Evolutionary conservation across 345 rosid genomes (phyloP), one percentile per base, ranked within the genome.

Genomic region (Dipteronia dyeriana): DNA sequence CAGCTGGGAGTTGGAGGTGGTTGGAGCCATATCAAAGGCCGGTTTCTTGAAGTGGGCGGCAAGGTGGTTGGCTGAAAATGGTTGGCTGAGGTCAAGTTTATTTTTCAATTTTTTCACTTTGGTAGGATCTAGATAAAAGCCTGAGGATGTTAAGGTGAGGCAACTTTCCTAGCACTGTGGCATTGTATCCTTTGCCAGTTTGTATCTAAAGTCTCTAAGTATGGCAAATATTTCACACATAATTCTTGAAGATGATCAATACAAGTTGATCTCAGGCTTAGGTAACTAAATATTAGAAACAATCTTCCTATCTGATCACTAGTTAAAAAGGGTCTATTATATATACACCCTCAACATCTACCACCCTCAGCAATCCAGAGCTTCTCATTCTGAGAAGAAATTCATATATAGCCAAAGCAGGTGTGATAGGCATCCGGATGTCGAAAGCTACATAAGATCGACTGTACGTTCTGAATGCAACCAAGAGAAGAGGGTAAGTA

Each of bases 71-170:
- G n/a, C n/a, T n/a, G n/a, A n/a, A n/a, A n/a, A n/a, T n/a, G n/a
- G n/a, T n/a, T n/a, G n/a, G n/a, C n/a, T n/a, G n/a, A n/a, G n/a
- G n/a, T n/a, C n/a, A n/a, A n/a, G n/a, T n/a, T n/a, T n/a, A n/a
- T n/a, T n/a, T n/a, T n/a, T n/a, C n/a, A n/a, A n/a, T n/a, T n/a
- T 26, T 0, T 20, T 10, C 6, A 29, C 86, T 84, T 9, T 25
- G 0, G 45, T 81, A 87, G 19, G 88, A 87, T 0, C 19, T 14
- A 73, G 78, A 79, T 31, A 77, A 43, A 16, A 87, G 90, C 71
- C 81, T 81, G 6, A 83, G 86, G 54, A 81, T 69, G 31, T 69
- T 78, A 38, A 87, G 64, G 23, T 70, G 45, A 16, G 41, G 68
- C 73, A 85, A 79, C 57, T 75, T 2, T 31, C 86, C 82, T 4